Evolutionary conservation across 2,329 filamentous ascomycete species (phyloP).

Genomic region (Colletotrichum shisoi): DNA sequence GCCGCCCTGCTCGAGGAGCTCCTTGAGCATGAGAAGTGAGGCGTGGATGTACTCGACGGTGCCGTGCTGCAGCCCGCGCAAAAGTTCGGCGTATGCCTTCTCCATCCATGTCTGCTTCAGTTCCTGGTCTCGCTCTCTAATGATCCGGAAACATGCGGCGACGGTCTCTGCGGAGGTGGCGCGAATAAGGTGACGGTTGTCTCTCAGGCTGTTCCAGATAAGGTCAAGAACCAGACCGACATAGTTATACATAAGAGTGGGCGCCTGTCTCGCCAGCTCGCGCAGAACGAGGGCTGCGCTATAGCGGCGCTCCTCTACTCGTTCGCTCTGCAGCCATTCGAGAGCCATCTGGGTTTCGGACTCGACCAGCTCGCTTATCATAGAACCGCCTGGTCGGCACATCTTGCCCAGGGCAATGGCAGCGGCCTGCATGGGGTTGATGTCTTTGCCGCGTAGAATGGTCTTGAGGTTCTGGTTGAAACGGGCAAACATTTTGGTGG

Average conservation of each 20-base stretch:
- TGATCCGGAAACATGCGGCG: conserved; percentile 94
- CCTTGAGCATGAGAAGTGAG: conserved; percentile 90
- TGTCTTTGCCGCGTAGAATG: conserved; percentile 89
- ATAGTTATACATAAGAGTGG: conserved; percentile 94
- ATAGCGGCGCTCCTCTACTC: conserved; percentile 91
- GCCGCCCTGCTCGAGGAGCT: conserved; percentile 89
- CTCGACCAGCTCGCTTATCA: conserved; percentile 95
- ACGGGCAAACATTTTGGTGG: conserved; percentile 84
- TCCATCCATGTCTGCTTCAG: conserved; percentile 88
- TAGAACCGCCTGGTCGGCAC: conserved; percentile 87
- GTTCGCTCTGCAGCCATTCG: conserved; percentile 95
- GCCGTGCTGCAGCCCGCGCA: conserved; percentile 78
- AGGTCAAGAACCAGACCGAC: conserved; percentile 95
- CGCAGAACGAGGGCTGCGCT: conserved; percentile 90
- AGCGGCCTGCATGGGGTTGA: conserved; percentile 87
- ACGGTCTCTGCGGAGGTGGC: conserved; percentile 92
- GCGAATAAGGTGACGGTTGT: conserved; percentile 88
- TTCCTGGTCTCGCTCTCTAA: conserved; percentile 87
- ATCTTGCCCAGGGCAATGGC: conserved; percentile 88
- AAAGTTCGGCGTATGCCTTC: conserved; percentile 87
- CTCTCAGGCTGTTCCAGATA: conserved; percentile 92
- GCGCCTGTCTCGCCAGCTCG: conserved; percentile 90
- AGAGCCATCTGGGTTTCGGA: conserved; percentile 95
- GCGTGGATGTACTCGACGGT: conserved; percentile 91
- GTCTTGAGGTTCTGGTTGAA: conserved; percentile 91